Evolutionary conservation across 352 stramenopile species (phyloP).

Genomic region (Pythium vanterpoolii): DNA sequence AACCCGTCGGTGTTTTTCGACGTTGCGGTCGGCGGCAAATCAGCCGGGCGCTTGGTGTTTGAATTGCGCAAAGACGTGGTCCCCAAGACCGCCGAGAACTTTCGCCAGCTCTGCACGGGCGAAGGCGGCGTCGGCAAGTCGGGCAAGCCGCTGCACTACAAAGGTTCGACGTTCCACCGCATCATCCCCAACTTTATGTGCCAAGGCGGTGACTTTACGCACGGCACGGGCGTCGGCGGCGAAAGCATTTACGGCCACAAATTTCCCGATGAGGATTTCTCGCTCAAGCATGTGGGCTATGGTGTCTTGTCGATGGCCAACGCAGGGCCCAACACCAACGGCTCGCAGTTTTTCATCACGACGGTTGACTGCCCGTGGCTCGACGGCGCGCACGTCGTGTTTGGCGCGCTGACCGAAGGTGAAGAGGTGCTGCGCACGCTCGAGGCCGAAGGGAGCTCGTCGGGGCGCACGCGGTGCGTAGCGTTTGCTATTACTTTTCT

Average conservation of each 20-base stretch:
- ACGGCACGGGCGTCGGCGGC: slow-evolving; percentile 72
- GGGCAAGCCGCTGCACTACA: slow-evolving; percentile 97
- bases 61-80: slow-evolving; percentile 81
- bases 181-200: slow-evolving; percentile 96
- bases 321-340: slow-evolving; percentile 89
- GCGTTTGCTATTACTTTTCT: neutral
- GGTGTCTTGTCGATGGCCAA: slow-evolving; percentile 85
- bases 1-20: slow-evolving; percentile 95
- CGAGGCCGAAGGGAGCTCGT: slow-evolving; percentile 92
- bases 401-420: slow-evolving; percentile 95
- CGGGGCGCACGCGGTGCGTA: slow-evolving; percentile 84
- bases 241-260: slow-evolving; percentile 80
- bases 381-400: slow-evolving; percentile 83
- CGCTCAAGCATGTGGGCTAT: slow-evolving; percentile 75
- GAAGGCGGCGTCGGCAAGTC: slow-evolving; percentile 81
- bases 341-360: slow-evolving; percentile 98
- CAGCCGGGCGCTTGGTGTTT: slow-evolving; percentile 82
- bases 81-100: slow-evolving; percentile 83
- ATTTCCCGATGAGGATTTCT: slow-evolving; percentile 87
- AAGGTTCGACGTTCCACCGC: slow-evolving; percentile 95
- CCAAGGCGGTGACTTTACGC: slow-evolving; percentile 84
- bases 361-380: slow-evolving; percentile 91
- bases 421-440: slow-evolving; percentile 97
- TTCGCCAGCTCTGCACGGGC: slow-evolving; percentile 64
- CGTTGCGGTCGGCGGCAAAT: slow-evolving; percentile 91